Percentiles rank a stretch among this genome's conserved stretches.
These are phyloP conservation scores for Fusarium decemcellulare DNA, from an alignment of 2,329 filamentous ascomycete species.

Conservation along the genomic window DNA sequence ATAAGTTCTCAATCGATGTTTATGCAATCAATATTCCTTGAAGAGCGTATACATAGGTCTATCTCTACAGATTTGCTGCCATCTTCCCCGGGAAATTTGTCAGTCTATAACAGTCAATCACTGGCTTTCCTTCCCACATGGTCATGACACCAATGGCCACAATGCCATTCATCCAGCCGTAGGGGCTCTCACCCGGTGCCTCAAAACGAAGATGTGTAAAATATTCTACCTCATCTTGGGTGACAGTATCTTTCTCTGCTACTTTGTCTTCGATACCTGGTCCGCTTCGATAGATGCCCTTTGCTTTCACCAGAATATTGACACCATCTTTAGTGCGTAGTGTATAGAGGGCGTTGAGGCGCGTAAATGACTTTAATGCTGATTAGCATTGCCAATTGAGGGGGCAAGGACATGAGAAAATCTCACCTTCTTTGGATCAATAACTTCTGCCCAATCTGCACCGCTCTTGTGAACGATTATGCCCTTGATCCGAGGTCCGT, in stretches of 20 bases:
- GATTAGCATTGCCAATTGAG: neutral
- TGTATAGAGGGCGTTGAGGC: slow-evolving; percentile 36
- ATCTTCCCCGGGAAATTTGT: slow-evolving; percentile 38
- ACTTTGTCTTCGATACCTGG: slow-evolving; percentile 16
- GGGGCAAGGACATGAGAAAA: neutral
- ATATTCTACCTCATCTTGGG: slow-evolving; percentile 38
- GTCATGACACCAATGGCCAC: slow-evolving; percentile 35
- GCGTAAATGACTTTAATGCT: slow-evolving; percentile 15
- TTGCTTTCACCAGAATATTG: slow-evolving; percentile 35
- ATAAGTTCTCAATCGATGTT: too few species aligned
- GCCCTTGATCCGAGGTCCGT: slow-evolving; percentile 30
- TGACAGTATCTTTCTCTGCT: slow-evolving; percentile 21
- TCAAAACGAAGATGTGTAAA: slow-evolving; percentile 40
- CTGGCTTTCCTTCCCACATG: slow-evolving; percentile 32
- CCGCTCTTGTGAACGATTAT: slow-evolving; percentile 35
- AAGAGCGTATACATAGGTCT: too few species aligned
- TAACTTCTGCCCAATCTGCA: slow-evolving; percentile 38
- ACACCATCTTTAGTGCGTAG: slow-evolving; percentile 30
- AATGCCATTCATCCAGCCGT: slow-evolving; percentile 36
- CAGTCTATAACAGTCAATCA: slow-evolving; percentile 41
- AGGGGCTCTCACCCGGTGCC: slow-evolving; percentile 26
- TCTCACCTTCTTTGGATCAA: slow-evolving; percentile 31
- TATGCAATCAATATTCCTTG: too few species aligned
- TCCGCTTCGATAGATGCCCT: slow-evolving; percentile 36
- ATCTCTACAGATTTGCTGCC: slow-evolving; percentile 13